A percentile compares a stretch with the other conserved stretches of the same genome.
These are phyloP conservation scores for Globisporangium perplexum DNA, from an alignment of 352 stramenopile species.

Conservation along the genomic window DNA sequence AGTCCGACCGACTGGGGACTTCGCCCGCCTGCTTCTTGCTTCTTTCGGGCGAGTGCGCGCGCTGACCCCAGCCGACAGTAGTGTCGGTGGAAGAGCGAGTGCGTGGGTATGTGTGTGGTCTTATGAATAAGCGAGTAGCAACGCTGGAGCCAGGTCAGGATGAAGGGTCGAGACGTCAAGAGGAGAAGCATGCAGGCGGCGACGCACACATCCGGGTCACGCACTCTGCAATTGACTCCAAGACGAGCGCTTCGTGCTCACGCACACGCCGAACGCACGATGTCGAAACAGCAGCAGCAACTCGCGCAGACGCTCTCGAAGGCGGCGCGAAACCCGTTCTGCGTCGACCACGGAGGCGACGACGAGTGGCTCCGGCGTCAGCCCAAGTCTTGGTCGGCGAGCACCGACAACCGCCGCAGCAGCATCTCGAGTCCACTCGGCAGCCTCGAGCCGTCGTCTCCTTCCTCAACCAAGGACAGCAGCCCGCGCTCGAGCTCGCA, in stretches of 20 bases:
- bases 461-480: constrained; percentile 7
- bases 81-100: neutral
- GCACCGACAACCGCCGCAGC: constrained; percentile 14
- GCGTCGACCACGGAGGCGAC: constrained; percentile 3
- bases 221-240: neutral
- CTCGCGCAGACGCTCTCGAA: neutral
- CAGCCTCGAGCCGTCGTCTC: constrained; percentile 1
- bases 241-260: neutral
- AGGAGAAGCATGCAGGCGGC: too few species aligned
- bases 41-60: neutral
- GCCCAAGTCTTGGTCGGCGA: constrained; percentile 5
- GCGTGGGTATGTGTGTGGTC: neutral
- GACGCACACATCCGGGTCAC: neutral
- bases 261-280: neutral
- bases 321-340: constrained; percentile 5
- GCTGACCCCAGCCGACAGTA: neutral
- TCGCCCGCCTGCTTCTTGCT: neutral
- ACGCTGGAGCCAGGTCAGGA: neutral
- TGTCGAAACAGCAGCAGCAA: neutral
- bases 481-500: constrained; percentile 8
- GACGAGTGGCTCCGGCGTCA: neutral
- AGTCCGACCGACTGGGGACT: neutral
- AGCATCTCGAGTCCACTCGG: constrained; percentile 1
- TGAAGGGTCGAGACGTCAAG: too few species aligned
- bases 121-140: too few species aligned